phyloP scores from a whole-genome alignment of 768 basidiomycete species.

The Phylloporus sp. region DNA sequence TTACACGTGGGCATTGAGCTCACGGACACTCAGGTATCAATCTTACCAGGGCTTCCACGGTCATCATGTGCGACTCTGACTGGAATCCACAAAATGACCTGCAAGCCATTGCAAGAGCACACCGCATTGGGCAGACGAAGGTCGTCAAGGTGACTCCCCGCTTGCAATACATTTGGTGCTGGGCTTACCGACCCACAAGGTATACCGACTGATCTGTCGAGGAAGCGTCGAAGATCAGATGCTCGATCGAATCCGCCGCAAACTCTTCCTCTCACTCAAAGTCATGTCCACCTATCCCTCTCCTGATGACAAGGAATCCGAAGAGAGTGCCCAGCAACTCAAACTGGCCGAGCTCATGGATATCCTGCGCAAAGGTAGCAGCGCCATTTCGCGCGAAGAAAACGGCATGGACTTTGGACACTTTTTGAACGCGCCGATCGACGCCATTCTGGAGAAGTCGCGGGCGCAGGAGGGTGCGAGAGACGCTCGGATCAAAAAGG shows the following conservation, averaged over 20 bases:
- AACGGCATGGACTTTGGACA: slow-evolving; percentile 36
- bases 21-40: slow-evolving; percentile 57
- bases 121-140: slow-evolving; percentile 75
- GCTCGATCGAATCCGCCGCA: slow-evolving; percentile 64
- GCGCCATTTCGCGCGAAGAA: slow-evolving; percentile 42
- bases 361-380: slow-evolving; percentile 54
- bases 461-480: slow-evolving; percentile 37
- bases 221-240: slow-evolving; percentile 75
- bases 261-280: slow-evolving; percentile 62
- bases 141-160: slow-evolving; percentile 46
- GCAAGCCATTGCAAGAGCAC: slow-evolving; percentile 82
- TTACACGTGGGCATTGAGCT: slow-evolving; percentile 5
- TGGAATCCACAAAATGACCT: slow-evolving; percentile 77
- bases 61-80: slow-evolving; percentile 73
- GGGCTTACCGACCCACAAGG: slow-evolving; percentile 32
- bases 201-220: slow-evolving; percentile 64
- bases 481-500: slow-evolving; percentile 42
- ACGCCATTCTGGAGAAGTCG: slow-evolving; percentile 44
- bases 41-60: slow-evolving; percentile 73
- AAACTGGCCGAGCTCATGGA: slow-evolving; percentile 45
- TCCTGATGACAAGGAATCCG: slow-evolving; percentile 13
- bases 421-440: slow-evolving; percentile 43
- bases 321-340: slow-evolving; percentile 30
- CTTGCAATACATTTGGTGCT: not conserved
- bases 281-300: slow-evolving; percentile 42